Evolutionary conservation across 2,329 filamentous ascomycete genomes (phyloP), one percentile per base, ranked within the genome.

Genomic region (Annulohypoxylon truncatum): DNA sequence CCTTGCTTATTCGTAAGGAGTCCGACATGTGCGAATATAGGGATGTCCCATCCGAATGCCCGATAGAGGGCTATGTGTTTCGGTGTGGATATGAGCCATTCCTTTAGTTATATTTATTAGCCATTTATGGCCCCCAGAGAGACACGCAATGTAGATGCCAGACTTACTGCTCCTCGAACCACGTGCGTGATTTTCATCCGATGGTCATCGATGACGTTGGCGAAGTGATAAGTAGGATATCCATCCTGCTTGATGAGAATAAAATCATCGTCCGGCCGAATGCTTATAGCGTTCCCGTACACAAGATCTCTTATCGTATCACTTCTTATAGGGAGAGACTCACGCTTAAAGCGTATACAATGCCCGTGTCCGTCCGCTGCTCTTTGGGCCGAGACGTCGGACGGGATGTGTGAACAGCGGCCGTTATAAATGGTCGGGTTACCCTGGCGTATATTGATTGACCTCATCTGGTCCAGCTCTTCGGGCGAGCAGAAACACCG

Each of bases 101-200:
- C 96, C 85, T 92, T 53, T 1, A 10, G 12, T 40, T 28, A 46
- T 56, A 58, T 29, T 20, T 6, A 22, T 60, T 22, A 64, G 31
- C 9, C n/a, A n/a, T n/a, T n/a, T n/a, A n/a, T n/a, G n/a, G n/a
- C n/a, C n/a, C n/a, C n/a, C n/a, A 18, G 15, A 18, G 9, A 10
- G 33, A 29, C 26, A 10, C 4, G 33, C 2, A 10, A 4, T 2
- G n/a, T 13, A 22, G n/a, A n/a, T 7, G 79, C 7, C 22, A 12
- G 18, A 68, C 85, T 73, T 79, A 92, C 90, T 24, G 91, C 90
- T 56, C 95, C 96, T 42, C 96, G 90, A 63, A 99, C 92, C 12
- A 99, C 96, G 78, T 98, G 95, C 0, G 94, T 97, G 71, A 99
- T 96, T 64, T 92, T 82, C 96, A 99, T 99, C 65, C 91, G 83